Base-by-base conservation (phyloP, 192 early-diverging fungal genomes). In the Entomortierella chlamydospora region DNA sequence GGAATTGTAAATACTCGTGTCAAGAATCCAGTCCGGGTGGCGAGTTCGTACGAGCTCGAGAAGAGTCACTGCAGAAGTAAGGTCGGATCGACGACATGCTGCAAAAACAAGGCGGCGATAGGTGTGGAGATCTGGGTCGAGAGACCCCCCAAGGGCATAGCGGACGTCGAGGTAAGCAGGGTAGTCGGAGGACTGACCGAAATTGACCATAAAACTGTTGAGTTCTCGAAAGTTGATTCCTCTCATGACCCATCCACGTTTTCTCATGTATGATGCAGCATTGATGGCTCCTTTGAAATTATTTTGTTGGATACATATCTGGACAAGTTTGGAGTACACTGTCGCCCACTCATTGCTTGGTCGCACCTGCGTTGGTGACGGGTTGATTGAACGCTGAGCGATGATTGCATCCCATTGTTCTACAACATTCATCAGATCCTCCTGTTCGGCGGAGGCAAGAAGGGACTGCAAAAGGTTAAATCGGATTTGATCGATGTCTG, bases 51-150 rank as follows among this genome's bases (percentile, higher is more conserved):
- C 31, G 0, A 37, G 50, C 33, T 70, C 51, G 47, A 70, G 70
- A 0, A 79, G 62, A 20, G 49, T 61, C 25, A 79, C 28, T 4
- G 76, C 76, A 34, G 68, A 43, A 12, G 23, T 34, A 1, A 79
- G 56, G 34, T 79, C 76, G 9, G 76, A 79, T 47, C 68, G 54
- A n/a, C 76, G 76, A 28, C 76, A 79, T 50, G 76, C 67, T 10
- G 76, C 76, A 70, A 63, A 79, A 28, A 79, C 26, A 20, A 79
- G 57, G 5, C 76, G 76, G 23, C 76, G 76, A 47, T 70, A 79
- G 20, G 76, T 70, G 42, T 66, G 76, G 1, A 79, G 43, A 66
- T 79, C 68, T 4, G 76, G 76, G 8, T 10, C 22, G 2, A 62
- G 39, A 5, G 45, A 34, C 1, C 49, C 61, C 1, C 68, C 57